Percentiles rank a stretch among this genome's conserved stretches.
phyloP scores from a whole-genome alignment of 2,329 filamentous ascomycete species.

The Cadophora sp. region DNA sequence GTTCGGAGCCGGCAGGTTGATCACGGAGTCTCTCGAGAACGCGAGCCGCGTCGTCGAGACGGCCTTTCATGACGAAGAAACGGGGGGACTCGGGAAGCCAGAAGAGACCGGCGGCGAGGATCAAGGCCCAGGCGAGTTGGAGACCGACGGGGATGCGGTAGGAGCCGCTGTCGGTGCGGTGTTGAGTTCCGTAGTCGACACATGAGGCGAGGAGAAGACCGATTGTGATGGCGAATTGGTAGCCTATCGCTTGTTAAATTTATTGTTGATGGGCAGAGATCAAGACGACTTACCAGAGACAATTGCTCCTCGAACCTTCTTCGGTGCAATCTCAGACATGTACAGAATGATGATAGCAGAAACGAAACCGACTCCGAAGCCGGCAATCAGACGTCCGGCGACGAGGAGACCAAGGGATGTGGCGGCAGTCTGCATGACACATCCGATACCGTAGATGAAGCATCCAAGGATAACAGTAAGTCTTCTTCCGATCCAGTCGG shows the following conservation, averaged over 20 bases:
- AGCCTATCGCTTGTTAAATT: slow-evolving; percentile 56
- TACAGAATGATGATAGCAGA: slow-evolving; percentile 83
- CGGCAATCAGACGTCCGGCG: slow-evolving; percentile 75
- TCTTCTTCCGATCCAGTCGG: slow-evolving; percentile 48
- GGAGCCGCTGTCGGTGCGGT: slow-evolving; percentile 65
- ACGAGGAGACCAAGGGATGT: slow-evolving; percentile 56
- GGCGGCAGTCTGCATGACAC: slow-evolving; percentile 38
- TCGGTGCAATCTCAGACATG: slow-evolving; percentile 69
- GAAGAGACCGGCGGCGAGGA: slow-evolving; percentile 74
- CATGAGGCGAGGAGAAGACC: slow-evolving; percentile 78
- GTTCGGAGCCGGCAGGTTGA: slow-evolving; percentile 74
- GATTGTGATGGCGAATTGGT: slow-evolving; percentile 84
- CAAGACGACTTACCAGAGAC: slow-evolving; percentile 25
- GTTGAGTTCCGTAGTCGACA: slow-evolving; percentile 74
- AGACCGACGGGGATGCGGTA: slow-evolving; percentile 84
- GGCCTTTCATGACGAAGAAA: slow-evolving; percentile 81
- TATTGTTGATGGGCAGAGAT: neutral
- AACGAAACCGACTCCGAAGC: slow-evolving; percentile 80
- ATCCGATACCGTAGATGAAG: slow-evolving; percentile 36
- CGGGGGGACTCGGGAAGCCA: slow-evolving; percentile 84
- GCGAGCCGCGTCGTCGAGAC: slow-evolving; percentile 66
- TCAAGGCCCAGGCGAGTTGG: slow-evolving; percentile 81
- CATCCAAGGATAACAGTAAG: slow-evolving; percentile 38
- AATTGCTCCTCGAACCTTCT: slow-evolving; percentile 38
- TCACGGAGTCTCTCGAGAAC: slow-evolving; percentile 74